Percentiles rank a stretch among this genome's conserved stretches.
These are phyloP conservation scores for Wickerhamiella azyma DNA, from an alignment of 805 yeast species.

Conservation along the genomic window DNA sequence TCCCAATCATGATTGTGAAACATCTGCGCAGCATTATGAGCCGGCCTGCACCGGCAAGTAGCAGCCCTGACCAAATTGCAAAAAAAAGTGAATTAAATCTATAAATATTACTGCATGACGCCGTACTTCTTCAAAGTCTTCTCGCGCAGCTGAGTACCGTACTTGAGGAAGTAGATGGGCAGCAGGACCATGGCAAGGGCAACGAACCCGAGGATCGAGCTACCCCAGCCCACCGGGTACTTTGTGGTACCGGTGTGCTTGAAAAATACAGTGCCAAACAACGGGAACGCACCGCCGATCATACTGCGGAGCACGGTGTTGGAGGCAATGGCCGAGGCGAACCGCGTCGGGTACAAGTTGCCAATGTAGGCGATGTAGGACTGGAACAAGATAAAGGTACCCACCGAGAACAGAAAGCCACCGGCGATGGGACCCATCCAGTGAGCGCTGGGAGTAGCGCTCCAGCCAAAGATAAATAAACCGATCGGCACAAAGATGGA, in stretches of 20 bases:
- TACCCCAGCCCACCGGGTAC: constrained; percentile 40
- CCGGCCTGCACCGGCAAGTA: too few relatives aligned
- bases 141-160: constrained; percentile 28
- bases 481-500: constrained; percentile 37
- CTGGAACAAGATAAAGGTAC: constrained; percentile 38
- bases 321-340: constrained; percentile 39
- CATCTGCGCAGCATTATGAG: too few relatives aligned
- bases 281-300: constrained; percentile 47
- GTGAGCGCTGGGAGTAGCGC: constrained; percentile 35
- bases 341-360: background rate
- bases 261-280: constrained; percentile 50
- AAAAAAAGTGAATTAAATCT: too few relatives aligned
- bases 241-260: constrained; percentile 22
- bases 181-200: constrained; percentile 32
- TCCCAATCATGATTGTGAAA: too few relatives aligned
- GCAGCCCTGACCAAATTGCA: too few relatives aligned
- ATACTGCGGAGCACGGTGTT: constrained; percentile 43
- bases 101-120: background rate
- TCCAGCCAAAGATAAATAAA: constrained; percentile 47
- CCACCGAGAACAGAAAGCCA: constrained; percentile 28
- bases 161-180: constrained; percentile 39
- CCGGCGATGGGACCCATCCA: constrained; percentile 43
- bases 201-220: constrained; percentile 35
- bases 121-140: background rate
- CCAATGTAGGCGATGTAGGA: constrained; percentile 33